Percentiles rank a stretch among this genome's conserved stretches.
Conservation (phyloP, 169 alveolate species). For the Neospora caninum region DNA sequence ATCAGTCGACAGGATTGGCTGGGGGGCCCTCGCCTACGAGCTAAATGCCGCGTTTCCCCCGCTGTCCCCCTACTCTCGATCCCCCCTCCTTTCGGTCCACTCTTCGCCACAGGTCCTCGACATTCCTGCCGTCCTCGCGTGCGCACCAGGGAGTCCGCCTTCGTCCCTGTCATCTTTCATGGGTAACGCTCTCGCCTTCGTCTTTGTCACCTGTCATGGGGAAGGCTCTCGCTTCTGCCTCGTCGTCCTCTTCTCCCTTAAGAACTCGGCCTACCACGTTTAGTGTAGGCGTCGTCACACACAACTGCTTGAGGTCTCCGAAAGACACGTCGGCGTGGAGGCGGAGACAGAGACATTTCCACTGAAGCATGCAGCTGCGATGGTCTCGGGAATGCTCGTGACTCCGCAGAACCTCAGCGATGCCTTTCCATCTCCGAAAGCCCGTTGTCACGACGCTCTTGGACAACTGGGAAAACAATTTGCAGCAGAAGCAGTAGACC, state of each 20-base stretch:
- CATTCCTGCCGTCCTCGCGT: neutral
- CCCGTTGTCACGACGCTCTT: constrained; percentile 38
- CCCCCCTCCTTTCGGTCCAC: no score
- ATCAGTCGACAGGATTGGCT: no score
- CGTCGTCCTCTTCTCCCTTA: neutral
- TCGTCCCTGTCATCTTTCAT: no score
- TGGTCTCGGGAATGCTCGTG: constrained; percentile 37
- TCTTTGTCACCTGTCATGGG: neutral
- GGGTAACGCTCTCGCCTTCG: no score
- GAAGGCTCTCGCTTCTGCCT: neutral
- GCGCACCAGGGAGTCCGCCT: no score
- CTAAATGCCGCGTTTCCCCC: no score
- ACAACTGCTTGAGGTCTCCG: constrained; percentile 39
- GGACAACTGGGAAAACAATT: constrained; percentile 26
- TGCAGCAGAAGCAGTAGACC: constrained; percentile 43
- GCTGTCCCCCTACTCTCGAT: no score
- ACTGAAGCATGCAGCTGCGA: constrained; percentile 37
- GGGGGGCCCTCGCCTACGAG: no score
- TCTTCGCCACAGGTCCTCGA: neutral
- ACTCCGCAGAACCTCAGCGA: constrained; percentile 17
- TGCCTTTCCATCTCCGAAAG: constrained; percentile 37
- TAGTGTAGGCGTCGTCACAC: neutral
- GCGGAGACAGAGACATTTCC: constrained; percentile 21
- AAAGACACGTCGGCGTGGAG: constrained; percentile 25
- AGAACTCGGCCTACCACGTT: neutral